These are phyloP conservation scores for Bacidia gigantensis DNA, from an alignment of 495 filamentous ascomycete genomes.

Conservation along the genomic window DNA sequence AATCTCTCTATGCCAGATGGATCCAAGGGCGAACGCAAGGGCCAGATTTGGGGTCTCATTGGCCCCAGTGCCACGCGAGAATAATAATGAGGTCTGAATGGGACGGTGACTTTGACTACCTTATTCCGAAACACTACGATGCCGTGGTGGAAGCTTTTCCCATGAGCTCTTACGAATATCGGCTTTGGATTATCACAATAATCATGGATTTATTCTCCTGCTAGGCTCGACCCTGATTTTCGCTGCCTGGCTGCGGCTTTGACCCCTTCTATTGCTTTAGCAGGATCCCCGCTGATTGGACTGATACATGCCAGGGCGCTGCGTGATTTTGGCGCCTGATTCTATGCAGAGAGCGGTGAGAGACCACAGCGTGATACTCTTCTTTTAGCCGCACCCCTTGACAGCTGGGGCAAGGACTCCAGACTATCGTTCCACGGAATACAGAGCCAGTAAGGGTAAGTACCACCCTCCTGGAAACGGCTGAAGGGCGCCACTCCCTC, in stretches of 20 bases:
- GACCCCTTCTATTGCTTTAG: not conserved
- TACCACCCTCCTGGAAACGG: not conserved
- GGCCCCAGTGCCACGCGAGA: not conserved
- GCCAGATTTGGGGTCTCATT: not conserved
- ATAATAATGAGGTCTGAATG: too few relatives aligned
- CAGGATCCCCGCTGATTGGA: not conserved
- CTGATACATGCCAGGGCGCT: not conserved
- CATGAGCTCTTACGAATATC: too few relatives aligned
- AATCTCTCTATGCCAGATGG: not conserved
- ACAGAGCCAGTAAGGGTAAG: too few relatives aligned
- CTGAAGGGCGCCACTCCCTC: slow-evolving; percentile 2
- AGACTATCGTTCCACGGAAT: too few relatives aligned
- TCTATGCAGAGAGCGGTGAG: not conserved
- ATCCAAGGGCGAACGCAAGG: not conserved
- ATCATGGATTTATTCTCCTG: too few relatives aligned
- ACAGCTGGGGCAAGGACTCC: not conserved
- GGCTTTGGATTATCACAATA: too few relatives aligned
- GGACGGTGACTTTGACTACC: too few relatives aligned
- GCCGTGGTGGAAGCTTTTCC: not conserved
- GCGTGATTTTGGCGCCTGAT: not conserved
- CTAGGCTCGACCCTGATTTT: too few relatives aligned
- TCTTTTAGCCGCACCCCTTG: not conserved
- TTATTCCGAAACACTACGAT: not conserved
- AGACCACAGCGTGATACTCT: not conserved
- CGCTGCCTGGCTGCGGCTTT: not conserved